These are phyloP conservation scores for Neocucurbitaria cava DNA, from an alignment of 2,329 filamentous ascomycete species.

Conservation along the genomic window DNA sequence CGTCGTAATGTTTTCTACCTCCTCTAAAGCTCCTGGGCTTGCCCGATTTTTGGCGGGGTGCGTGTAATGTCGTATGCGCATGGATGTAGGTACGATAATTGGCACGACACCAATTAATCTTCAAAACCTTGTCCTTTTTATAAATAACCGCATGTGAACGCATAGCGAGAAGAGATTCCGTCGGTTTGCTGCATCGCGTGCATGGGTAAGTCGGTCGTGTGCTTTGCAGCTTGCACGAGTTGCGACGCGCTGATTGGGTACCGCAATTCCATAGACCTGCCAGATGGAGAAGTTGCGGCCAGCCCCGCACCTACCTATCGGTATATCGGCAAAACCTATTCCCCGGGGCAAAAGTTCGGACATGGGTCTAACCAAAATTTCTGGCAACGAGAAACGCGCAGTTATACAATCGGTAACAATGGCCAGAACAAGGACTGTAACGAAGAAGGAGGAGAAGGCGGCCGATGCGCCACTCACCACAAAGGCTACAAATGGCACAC, in stretches of 20 bases:
- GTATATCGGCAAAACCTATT: constrained; percentile 11
- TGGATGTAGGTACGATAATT: background rate
- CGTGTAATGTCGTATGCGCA: background rate
- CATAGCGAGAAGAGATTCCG: constrained; percentile 9
- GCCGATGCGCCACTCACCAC: constrained; percentile 46
- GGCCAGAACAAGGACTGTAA: constrained; percentile 39
- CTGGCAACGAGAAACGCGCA: constrained; percentile 19
- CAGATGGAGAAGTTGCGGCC: constrained; percentile 10
- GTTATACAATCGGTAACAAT: constrained; percentile 29
- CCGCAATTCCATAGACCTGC: constrained; percentile 6
- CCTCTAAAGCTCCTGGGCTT: background rate
- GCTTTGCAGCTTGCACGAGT: constrained; percentile 17
- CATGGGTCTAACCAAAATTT: constrained; percentile 25
- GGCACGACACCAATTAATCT: constrained; percentile 1
- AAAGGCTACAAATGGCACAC: constrained; percentile 44
- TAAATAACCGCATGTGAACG: constrained; percentile 13
- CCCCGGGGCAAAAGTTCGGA: constrained; percentile 26
- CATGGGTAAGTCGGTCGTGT: constrained; percentile 27
- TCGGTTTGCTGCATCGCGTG: constrained; percentile 22
- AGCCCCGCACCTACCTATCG: constrained; percentile 22
- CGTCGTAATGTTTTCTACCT: background rate
- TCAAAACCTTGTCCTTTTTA: constrained; percentile 9
- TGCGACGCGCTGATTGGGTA: constrained; percentile 38
- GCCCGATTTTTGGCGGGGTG: background rate
- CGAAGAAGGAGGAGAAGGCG: constrained; percentile 33